Percentiles rank a stretch among this genome's conserved stretches.
phyloP scores from a whole-genome alignment of 352 stramenopile genomes.

The Pythium utonaiense region DNA sequence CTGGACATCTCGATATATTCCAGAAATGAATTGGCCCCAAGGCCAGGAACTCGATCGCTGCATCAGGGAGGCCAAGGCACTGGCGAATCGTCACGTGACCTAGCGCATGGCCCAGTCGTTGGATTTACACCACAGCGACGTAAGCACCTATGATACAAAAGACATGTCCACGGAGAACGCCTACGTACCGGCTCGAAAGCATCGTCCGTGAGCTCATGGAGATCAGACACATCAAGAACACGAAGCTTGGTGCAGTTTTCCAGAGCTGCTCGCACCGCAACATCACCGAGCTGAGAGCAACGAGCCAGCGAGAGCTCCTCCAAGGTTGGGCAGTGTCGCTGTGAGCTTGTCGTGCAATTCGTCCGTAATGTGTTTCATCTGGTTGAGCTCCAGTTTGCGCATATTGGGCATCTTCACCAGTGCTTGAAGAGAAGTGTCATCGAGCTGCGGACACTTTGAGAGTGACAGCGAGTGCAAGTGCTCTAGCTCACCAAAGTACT shows the following conservation, averaged over 20 bases:
- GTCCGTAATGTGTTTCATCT: slow-evolving; percentile 74
- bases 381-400: slow-evolving; percentile 63
- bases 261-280: slow-evolving; percentile 37
- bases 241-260: slow-evolving; percentile 58
- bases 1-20: slow-evolving; percentile 73
- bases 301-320: slow-evolving; percentile 68
- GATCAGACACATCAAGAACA: slow-evolving; percentile 62
- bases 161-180: background rate
- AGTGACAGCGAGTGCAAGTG: slow-evolving; percentile 62
- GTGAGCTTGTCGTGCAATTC: slow-evolving; percentile 49
- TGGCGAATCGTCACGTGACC: slow-evolving; percentile 52
- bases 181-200: slow-evolving; percentile 54
- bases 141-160: no score
- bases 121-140: no score
- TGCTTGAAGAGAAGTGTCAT: slow-evolving; percentile 51
- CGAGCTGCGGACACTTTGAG: slow-evolving; percentile 75
- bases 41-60: slow-evolving; percentile 52
- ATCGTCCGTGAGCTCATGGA: slow-evolving; percentile 62
- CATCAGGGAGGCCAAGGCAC: slow-evolving; percentile 58
- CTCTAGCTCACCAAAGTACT: slow-evolving; percentile 67
- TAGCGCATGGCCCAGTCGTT: slow-evolving; percentile 47
- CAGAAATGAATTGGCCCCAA: slow-evolving; percentile 54
- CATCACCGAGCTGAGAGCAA: slow-evolving; percentile 66
- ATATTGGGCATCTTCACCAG: slow-evolving; percentile 62
- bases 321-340: slow-evolving; percentile 38